Base-by-base conservation (phyloP, 2,329 filamentous ascomycete species). In the Gnomoniopsis smithogilvyi region DNA sequence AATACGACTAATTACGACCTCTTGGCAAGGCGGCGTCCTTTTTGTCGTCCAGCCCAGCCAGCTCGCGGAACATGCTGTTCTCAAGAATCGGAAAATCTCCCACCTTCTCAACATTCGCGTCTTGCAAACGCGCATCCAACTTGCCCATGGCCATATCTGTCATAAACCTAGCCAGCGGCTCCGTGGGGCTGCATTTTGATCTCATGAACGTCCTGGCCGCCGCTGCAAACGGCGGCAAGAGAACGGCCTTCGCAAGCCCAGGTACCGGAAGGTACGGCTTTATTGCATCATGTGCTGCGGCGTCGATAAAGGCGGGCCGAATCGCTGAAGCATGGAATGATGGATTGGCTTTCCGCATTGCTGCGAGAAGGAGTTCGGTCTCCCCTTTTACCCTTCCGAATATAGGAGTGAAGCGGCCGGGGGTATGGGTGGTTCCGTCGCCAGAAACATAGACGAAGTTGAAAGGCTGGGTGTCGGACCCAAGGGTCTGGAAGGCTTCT, bases 381-480 rank as follows among this genome's bases (percentile, higher is more conserved):
- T 85, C 78, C 14, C 89, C 90, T 70, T 93, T 92, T 57, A 89
- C 78, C 14, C 80, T 76, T 1, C 77, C 86, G 66, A 84, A 92
- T 48, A 83, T 72, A 19, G 80, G 70, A 0, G 86, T 82, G 65
- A 86, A 80, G 4, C 70, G 68, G 3, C 80, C 79, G 0, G 87
- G 88, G 1, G 72, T 72, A 19, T 80, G 79, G 1, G 85, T 87
- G 0, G 86, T 82, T 49, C 85, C 85, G 54, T 77, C 73, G 51
- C 86, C 88, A 0, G 89, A 92, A 33, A 92, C 81, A 67, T 86
- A 89, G 63, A 92, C 78, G 70, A 92, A 92, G 54, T 83, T 84
- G 71, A 92, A 87, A 0, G 84, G 81, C 45, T 77, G 67, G 15
- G 73, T 72, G 2, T 68, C 64, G 0, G 67, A 59, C 2, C 79